These are phyloP conservation scores for Lipomyces lipofer DNA, from an alignment of 805 yeast species.

Conservation along the genomic window DNA sequence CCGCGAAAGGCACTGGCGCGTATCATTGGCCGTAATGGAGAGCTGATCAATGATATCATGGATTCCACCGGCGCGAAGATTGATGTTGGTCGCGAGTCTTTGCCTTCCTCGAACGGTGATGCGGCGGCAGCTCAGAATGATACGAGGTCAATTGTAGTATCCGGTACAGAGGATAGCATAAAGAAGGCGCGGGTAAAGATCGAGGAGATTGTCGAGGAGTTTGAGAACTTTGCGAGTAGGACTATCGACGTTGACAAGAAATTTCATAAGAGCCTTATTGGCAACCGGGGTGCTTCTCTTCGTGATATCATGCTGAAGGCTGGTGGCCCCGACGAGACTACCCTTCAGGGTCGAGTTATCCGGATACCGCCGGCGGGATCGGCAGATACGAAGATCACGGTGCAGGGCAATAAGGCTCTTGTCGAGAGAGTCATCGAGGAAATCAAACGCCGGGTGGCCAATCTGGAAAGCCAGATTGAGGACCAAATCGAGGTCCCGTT, in stretches of 20 bases:
- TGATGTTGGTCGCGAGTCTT: constrained; percentile 45
- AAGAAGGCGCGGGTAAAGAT: constrained; percentile 68
- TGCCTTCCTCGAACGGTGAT: too few relatives aligned
- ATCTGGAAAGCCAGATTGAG: constrained; percentile 53
- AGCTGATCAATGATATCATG: constrained; percentile 74
- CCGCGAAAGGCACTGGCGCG: constrained; percentile 76
- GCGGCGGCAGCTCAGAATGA: constrained; percentile 49
- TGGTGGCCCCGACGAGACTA: constrained; percentile 61
- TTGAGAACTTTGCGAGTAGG: constrained; percentile 60
- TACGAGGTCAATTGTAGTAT: constrained; percentile 58
- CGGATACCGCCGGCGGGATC: constrained; percentile 71
- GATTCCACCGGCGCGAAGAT: constrained; percentile 58
- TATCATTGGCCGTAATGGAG: constrained; percentile 89
- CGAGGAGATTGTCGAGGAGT: constrained; percentile 60
- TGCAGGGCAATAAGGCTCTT: constrained; percentile 72
- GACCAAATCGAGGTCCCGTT: constrained; percentile 57
- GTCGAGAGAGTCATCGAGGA: constrained; percentile 67
- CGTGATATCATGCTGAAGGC: constrained; percentile 74
- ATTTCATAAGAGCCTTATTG: constrained; percentile 73
- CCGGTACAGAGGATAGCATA: constrained; percentile 77
- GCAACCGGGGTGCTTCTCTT: constrained; percentile 72
- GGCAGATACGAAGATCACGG: constrained; percentile 49
- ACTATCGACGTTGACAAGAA: constrained; percentile 68
- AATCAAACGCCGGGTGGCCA: constrained; percentile 48
- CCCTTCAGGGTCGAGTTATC: constrained; percentile 55